These are phyloP conservation scores for Avicennia marina DNA, from an alignment of 257 asterid genomes.

Conservation along the genomic window DNA sequence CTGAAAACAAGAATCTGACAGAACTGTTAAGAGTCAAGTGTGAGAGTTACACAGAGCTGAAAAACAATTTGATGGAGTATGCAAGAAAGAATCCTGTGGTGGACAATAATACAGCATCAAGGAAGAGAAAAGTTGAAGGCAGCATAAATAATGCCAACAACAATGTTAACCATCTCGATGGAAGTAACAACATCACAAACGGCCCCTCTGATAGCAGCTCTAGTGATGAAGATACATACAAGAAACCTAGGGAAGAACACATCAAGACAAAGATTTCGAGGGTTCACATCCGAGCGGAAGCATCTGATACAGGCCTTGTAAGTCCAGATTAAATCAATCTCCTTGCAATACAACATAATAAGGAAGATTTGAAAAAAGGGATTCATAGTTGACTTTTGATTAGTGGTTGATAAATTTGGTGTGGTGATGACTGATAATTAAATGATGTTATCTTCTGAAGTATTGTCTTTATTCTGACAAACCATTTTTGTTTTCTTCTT, in stretches of 20 bases:
- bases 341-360: no score
- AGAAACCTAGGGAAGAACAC: constrained; percentile 49
- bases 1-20: not conserved
- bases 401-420: no score
- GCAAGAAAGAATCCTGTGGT: not conserved
- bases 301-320: constrained; percentile 81
- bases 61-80: not conserved
- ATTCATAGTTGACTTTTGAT: no score
- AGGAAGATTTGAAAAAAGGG: not conserved
- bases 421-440: no score
- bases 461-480: not conserved
- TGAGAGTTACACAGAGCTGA: not conserved
- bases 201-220: constrained; percentile 50
- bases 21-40: not conserved
- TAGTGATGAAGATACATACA: constrained; percentile 58
- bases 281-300: constrained; percentile 43
- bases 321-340: no score
- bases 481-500: not conserved
- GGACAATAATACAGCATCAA: not conserved
- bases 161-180: no score
- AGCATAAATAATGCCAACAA: no score
- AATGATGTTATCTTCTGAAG: no score
- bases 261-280: constrained; percentile 48
- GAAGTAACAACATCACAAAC: no score
- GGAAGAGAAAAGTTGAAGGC: not conserved